Evolutionary conservation across 768 basidiomycete genomes (phyloP).

Genomic region (Mycena belliarum): DNA sequence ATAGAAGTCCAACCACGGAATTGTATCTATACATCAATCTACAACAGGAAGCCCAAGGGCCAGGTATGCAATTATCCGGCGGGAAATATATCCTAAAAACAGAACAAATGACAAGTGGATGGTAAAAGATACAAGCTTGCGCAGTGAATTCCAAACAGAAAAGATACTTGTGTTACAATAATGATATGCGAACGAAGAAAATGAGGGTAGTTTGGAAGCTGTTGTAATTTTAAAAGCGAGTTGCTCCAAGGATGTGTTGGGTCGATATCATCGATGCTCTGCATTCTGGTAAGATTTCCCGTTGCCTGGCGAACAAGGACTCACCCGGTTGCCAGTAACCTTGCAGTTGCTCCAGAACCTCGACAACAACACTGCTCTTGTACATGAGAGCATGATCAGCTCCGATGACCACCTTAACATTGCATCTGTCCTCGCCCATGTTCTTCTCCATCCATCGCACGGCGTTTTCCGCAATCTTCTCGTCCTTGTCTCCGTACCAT

Average conservation of each 20-base stretch:
- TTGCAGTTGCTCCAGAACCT: conserved; percentile 73
- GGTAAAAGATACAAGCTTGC: conserved; percentile 22
- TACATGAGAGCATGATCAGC: conserved; percentile 96
- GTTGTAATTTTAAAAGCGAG: not conserved
- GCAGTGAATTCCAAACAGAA: conserved; percentile 12
- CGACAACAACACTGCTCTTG: conserved; percentile 82
- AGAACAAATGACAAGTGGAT: conserved; percentile 3
- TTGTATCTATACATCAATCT: conserved; percentile 23
- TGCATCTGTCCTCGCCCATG: conserved; percentile 74
- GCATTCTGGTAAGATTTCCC: not conserved
- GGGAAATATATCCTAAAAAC: conserved; percentile 5
- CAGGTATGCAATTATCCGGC: conserved; percentile 23
- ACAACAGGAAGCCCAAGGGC: conserved; percentile 11
- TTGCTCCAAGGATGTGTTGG: no score
- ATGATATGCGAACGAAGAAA: conserved; percentile 5
- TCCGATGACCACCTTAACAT: conserved; percentile 79
- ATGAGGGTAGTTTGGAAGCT: not conserved
- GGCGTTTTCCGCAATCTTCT: conserved; percentile 89
- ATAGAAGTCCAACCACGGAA: conserved; percentile 1
- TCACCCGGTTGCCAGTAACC: conserved; percentile 50
- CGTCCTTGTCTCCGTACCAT: conserved; percentile 94
- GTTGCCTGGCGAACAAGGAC: conserved; percentile 7
- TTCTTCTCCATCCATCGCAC: conserved; percentile 90
- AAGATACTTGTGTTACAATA: conserved; percentile 16
- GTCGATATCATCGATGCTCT: conserved; percentile 14